Base-by-base conservation (phyloP, 2,329 filamentous ascomycete genomes). In the Fonsecaea pedrosoi region DNA sequence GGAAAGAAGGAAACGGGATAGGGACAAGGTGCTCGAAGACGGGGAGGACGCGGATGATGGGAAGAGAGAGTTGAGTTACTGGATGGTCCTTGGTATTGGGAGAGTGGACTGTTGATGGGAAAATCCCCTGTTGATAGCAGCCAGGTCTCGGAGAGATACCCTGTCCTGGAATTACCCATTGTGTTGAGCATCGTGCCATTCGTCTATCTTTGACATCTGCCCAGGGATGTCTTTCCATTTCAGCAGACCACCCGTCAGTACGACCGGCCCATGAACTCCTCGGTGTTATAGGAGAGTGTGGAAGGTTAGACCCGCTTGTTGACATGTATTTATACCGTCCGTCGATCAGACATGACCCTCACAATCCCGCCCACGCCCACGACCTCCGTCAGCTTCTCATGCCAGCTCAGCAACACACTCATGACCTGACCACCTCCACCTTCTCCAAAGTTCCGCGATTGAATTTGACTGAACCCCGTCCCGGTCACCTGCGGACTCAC, bases 331-430 rank as follows among this genome's bases (percentile, higher is more conserved):
- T 82, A 96, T 74, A 96, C 94, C 74, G 91, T 95, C 76, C 95
- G 89, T 83, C 94, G 92, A 83, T 99, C 95, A 50, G 92, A 95
- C 94, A 99, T 97, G 72, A 92, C 92, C 74, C 95, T 88, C 70
- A 93, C 92, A 80, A 99, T 95, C 78, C 91, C 97, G 54, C 95
- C 95, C 72, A 93, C 84, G 30, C 95, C 95, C 42, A 93, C 92
- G 75, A 97, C 89, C 75, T 99, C 95, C 4, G 98, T 92, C 69
- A 97, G 87, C 86, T 97, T 99, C 84, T 99, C 95, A 78, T 99
- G 95, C 95, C 95, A 99, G 81, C 93, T 97, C 72, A 99, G 83
- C 77, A 99, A 79, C 60, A 99, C 95, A 77, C 95, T 98, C 95
- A 98, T 98, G 62, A 90, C 91, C 65, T 93, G 90, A 40, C 92